phyloP scores from a whole-genome alignment of 495 filamentous ascomycete genomes.

The Tuber indicum region DNA sequence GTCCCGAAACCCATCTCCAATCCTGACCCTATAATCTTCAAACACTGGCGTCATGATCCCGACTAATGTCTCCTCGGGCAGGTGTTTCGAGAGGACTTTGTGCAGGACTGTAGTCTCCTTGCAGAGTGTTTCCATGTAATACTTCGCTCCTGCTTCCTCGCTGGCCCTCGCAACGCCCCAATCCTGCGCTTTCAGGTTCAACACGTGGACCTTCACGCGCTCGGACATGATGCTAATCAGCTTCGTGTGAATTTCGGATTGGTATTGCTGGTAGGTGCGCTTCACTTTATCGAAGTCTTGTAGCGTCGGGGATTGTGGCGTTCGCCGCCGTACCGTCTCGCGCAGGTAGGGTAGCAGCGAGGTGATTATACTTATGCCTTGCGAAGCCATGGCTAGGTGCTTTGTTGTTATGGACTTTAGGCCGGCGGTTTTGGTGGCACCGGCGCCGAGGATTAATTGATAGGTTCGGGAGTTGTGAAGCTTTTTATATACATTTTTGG shows the following conservation, averaged over 20 bases:
- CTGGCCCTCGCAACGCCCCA: conserved; percentile 56
- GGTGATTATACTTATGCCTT: conserved; percentile 81
- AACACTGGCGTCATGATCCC: conserved; percentile 93
- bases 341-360: conserved; percentile 82
- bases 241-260: conserved; percentile 88
- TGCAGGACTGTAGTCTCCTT: conserved; percentile 86
- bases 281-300: conserved; percentile 91
- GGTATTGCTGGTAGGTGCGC: conserved; percentile 84
- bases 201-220: conserved; percentile 64
- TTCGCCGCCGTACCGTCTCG: conserved; percentile 78
- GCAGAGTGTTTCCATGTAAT: conserved; percentile 85
- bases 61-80: conserved; percentile 67
- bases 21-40: conserved; percentile 73
- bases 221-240: conserved; percentile 91
- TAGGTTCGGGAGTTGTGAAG: conserved; percentile 90
- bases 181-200: conserved; percentile 65
- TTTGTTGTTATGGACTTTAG: conserved; percentile 95
- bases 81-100: conserved; percentile 75
- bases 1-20: conserved; percentile 66
- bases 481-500: conserved; percentile 53
- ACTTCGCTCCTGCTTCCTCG: conserved; percentile 46
- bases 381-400: conserved; percentile 86
- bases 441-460: conserved; percentile 90
- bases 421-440: conserved; percentile 82
- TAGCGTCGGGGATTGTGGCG: conserved; percentile 58